Evolutionary conservation across 306 rosid species (phyloP).

Genomic region (Betula pendula): DNA sequence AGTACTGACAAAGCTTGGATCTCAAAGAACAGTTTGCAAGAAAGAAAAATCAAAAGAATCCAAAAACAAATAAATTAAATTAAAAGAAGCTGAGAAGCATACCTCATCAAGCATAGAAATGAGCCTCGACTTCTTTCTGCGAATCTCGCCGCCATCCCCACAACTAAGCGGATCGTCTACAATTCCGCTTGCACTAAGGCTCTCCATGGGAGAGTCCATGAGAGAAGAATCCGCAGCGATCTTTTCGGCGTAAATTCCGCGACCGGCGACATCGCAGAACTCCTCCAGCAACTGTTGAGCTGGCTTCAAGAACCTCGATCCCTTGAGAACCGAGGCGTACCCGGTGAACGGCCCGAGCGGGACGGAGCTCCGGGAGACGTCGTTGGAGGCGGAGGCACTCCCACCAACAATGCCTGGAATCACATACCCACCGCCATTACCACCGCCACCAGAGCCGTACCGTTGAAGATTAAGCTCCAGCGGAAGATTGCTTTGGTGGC

Average conservation of each 20-base stretch:
- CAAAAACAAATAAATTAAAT: not conserved
- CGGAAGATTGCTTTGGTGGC: conserved; percentile 25
- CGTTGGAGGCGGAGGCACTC: conserved; percentile 30
- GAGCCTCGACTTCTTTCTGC: conserved; percentile 57
- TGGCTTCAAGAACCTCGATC: conserved; percentile 72
- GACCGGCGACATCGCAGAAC: conserved; percentile 46
- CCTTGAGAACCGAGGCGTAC: conserved; percentile 66
- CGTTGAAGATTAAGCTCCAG: conserved; percentile 52
- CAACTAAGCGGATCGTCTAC: conserved; percentile 35
- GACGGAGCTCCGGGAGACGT: conserved; percentile 36
- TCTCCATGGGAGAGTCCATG: conserved; percentile 44
- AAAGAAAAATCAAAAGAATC: not conserved
- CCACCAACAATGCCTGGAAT: conserved; percentile 34
- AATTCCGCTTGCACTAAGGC: conserved; percentile 22
- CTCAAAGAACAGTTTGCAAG: not conserved
- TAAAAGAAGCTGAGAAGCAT: not conserved
- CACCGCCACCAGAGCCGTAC: conserved; percentile 37
- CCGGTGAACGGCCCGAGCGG: conserved; percentile 75
- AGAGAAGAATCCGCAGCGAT: conserved; percentile 39
- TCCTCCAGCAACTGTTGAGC: conserved; percentile 77
- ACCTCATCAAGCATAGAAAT: conserved; percentile 87
- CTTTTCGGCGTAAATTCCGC: conserved; percentile 37
- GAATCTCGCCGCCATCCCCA: conserved; percentile 38
- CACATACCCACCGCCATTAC: conserved; percentile 30
- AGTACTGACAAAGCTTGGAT: conserved; percentile 16